phyloP scores from a whole-genome alignment of 164 flowering plant genomes.

The Nymphaea thermarum region DNA sequence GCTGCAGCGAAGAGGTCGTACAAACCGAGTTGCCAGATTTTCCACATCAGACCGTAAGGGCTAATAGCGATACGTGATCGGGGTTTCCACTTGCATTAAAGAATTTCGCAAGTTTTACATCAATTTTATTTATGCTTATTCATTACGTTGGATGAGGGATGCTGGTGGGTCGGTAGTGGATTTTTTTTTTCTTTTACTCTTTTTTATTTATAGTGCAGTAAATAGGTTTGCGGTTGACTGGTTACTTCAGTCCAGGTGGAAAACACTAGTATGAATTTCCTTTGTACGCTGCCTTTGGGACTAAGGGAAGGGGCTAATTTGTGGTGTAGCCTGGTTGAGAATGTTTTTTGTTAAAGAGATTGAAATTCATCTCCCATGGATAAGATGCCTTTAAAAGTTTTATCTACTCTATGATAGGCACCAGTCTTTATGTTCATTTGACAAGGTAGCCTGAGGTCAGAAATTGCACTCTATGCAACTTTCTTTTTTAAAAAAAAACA shows the following conservation, averaged over 20 bases:
- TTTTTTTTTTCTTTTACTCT: not conserved
- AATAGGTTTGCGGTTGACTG: not conserved
- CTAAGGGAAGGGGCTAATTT: not conserved
- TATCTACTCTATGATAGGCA: too few species aligned
- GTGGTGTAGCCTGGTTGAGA: too few species aligned
- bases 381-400: too few species aligned
- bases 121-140: not conserved
- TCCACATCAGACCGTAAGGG: conserved; percentile 49
- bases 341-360: too few species aligned
- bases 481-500: too few species aligned
- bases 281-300: not conserved
- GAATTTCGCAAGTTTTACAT: not conserved
- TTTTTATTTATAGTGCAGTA: not conserved
- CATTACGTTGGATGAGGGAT: not conserved
- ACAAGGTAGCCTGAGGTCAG: too few species aligned
- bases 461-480: too few species aligned
- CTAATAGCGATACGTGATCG: conserved; percentile 11
- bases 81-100: conserved; percentile 7
- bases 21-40: conserved; percentile 71
- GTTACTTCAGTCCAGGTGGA: not conserved
- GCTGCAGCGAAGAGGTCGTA: conserved; percentile 49
- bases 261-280: not conserved
- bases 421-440: too few species aligned
- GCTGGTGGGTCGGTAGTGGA: not conserved
- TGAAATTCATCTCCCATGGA: too few species aligned